Evolutionary conservation across 495 filamentous ascomycete genomes (phyloP).

Genomic region (Oleoguttula mirabilis): DNA sequence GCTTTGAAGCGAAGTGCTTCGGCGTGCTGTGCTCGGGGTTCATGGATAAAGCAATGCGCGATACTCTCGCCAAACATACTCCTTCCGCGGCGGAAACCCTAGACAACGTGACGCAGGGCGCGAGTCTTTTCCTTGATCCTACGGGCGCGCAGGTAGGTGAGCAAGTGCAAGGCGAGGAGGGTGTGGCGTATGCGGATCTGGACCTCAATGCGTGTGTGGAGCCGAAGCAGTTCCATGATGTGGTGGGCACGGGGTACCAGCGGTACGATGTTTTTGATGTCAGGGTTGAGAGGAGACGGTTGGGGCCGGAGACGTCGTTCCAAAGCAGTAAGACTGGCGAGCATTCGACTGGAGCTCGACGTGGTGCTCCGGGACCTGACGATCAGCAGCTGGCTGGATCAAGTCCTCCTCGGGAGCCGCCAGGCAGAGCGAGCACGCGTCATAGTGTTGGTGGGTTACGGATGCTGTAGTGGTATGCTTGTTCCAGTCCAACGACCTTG

Average conservation of each 20-base stretch:
- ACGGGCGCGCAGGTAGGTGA: conserved; percentile 27
- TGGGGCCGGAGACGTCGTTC: conserved; percentile 6
- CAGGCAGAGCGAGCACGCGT: too few species aligned
- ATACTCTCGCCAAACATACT: conserved; percentile 3
- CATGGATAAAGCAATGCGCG: conserved; percentile 22
- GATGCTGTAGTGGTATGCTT: too few species aligned
- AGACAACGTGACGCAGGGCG: conserved; percentile 22
- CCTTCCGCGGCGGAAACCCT: conserved; percentile 12
- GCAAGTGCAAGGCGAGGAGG: conserved; percentile 29
- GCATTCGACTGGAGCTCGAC: too few species aligned
- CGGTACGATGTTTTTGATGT: conserved; percentile 34
- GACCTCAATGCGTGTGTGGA: conserved; percentile 32
- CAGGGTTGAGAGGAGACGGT: conserved; percentile 26
- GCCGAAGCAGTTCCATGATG: conserved; percentile 37
- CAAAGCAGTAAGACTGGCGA: too few species aligned
- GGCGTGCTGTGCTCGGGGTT: conserved; percentile 30
- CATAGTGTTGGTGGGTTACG: too few species aligned
- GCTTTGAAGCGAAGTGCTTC: conserved; percentile 38
- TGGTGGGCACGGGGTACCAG: conserved; percentile 34
- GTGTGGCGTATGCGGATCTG: conserved; percentile 34
- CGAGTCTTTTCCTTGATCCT: conserved; percentile 32
- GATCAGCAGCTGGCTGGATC: too few species aligned
- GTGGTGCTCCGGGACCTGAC: too few species aligned
- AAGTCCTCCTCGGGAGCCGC: too few species aligned
- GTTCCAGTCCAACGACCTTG: too few species aligned